Percentiles rank a stretch among this genome's conserved stretches.
phyloP scores from a whole-genome alignment of 257 asterid species.

The Leptodermis oblonga region DNA sequence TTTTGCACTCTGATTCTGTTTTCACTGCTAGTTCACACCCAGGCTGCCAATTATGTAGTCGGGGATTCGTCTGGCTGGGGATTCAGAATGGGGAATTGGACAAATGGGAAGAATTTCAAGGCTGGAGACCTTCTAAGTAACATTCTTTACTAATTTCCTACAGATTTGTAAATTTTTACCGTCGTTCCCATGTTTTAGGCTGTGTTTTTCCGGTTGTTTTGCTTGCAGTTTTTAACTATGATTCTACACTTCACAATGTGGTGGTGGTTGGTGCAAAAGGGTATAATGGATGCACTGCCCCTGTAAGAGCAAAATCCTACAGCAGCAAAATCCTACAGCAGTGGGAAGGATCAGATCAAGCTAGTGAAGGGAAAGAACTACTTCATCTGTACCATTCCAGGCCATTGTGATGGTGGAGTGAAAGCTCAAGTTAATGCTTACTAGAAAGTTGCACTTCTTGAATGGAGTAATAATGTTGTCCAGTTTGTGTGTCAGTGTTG shows the following conservation, averaged over 20 bases:
- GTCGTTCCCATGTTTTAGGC: neutral
- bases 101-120: conserved; percentile 10
- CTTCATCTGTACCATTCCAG: conserved; percentile 23
- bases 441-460: neutral
- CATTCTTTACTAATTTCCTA: neutral
- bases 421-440: conserved; percentile 7
- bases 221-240: conserved; percentile 20
- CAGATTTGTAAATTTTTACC: neutral
- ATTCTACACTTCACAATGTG: conserved; percentile 14
- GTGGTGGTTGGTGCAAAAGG: conserved; percentile 13
- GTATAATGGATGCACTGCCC: neutral
- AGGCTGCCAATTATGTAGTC: conserved; percentile 7
- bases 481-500: no score
- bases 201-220: neutral
- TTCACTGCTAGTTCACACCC: neutral
- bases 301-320: neutral
- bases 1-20: neutral
- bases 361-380: conserved; percentile 18
- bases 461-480: no score
- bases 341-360: conserved; percentile 19
- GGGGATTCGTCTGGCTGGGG: conserved; percentile 14
- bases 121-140: conserved; percentile 12
- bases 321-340: conserved; percentile 14
- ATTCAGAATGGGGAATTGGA: conserved; percentile 12
- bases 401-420: conserved; percentile 20